Percentiles rank a stretch among this genome's conserved stretches.
phyloP scores from a whole-genome alignment of 2,329 filamentous ascomycete species.

The Chrysoporthe austroafricana region DNA sequence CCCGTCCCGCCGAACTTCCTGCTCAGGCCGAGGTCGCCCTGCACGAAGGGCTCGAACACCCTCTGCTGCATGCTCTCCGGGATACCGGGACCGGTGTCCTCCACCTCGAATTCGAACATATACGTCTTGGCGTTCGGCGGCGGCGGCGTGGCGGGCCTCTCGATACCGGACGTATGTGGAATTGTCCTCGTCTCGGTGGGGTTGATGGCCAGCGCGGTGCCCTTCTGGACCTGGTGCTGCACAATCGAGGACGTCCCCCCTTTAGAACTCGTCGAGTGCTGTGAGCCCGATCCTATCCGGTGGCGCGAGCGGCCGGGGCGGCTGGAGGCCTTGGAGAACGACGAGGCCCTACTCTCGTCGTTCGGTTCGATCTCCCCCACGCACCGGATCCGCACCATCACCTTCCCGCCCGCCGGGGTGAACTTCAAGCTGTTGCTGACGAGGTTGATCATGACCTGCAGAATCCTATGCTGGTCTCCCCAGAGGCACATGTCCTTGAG shows the following conservation, averaged over 20 bases:
- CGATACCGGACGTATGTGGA: slow-evolving; percentile 52
- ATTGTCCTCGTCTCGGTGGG: slow-evolving; percentile 60
- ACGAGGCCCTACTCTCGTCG: slow-evolving; percentile 56
- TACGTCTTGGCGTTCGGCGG: slow-evolving; percentile 67
- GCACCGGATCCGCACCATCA: slow-evolving; percentile 77
- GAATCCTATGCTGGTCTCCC: slow-evolving; percentile 89
- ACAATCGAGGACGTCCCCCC: slow-evolving; percentile 35
- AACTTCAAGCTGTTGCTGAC: slow-evolving; percentile 94
- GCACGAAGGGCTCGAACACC: slow-evolving; percentile 93
- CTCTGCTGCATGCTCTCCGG: slow-evolving; percentile 75
- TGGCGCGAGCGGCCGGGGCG: slow-evolving; percentile 47
- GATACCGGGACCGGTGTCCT: slow-evolving; percentile 88
- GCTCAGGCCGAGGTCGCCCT: slow-evolving; percentile 86
- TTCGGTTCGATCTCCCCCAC: slow-evolving; percentile 59
- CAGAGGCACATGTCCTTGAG: slow-evolving; percentile 86
- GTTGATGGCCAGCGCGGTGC: slow-evolving; percentile 65
- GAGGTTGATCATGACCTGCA: slow-evolving; percentile 92
- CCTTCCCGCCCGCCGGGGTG: slow-evolving; percentile 75
- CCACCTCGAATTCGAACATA: slow-evolving; percentile 83
- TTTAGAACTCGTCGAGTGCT: slow-evolving; percentile 55
- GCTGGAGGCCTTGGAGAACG: slow-evolving; percentile 53
- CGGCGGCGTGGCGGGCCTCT: slow-evolving; percentile 63
- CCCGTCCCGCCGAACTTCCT: slow-evolving; percentile 91
- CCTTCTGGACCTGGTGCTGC: slow-evolving; percentile 40
- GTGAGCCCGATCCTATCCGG: slow-evolving; percentile 53